These are phyloP conservation scores for Colletotrichum sp. DNA, from an alignment of 2,329 filamentous ascomycete genomes.

Conservation along the genomic window DNA sequence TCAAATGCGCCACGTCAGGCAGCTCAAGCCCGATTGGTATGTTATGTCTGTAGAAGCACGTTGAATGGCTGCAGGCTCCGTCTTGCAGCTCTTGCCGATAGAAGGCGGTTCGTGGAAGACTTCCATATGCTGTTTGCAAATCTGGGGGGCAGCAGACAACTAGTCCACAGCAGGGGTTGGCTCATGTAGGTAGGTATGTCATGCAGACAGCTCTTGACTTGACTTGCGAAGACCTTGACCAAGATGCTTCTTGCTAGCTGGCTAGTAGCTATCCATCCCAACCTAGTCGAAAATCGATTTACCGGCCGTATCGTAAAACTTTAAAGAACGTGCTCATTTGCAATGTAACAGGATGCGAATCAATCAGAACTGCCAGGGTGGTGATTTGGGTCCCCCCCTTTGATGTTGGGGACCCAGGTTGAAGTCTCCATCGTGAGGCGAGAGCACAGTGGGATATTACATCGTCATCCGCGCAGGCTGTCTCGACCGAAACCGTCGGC, in stretches of 20 bases:
- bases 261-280: not conserved
- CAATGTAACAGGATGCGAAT: not conserved
- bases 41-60: not conserved
- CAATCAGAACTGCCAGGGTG: not conserved
- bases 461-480: not conserved
- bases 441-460: not conserved
- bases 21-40: not conserved
- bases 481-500: not conserved
- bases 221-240: not conserved
- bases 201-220: conserved; percentile 7
- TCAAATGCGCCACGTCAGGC: not conserved
- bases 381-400: not conserved
- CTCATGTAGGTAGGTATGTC: conserved; percentile 19
- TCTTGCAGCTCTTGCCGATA: not conserved
- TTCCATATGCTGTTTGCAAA: not conserved
- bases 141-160: not conserved
- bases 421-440: not conserved
- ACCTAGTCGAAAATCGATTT: not conserved
- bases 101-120: not conserved
- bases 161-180: conserved; percentile 4
- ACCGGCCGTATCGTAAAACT: not conserved
- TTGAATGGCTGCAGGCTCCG: not conserved
- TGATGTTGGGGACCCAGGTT: not conserved
- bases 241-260: not conserved
- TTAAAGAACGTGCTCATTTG: not conserved